phyloP scores from a whole-genome alignment of 768 basidiomycete genomes.

The Dacryopinax spathularia region DNA sequence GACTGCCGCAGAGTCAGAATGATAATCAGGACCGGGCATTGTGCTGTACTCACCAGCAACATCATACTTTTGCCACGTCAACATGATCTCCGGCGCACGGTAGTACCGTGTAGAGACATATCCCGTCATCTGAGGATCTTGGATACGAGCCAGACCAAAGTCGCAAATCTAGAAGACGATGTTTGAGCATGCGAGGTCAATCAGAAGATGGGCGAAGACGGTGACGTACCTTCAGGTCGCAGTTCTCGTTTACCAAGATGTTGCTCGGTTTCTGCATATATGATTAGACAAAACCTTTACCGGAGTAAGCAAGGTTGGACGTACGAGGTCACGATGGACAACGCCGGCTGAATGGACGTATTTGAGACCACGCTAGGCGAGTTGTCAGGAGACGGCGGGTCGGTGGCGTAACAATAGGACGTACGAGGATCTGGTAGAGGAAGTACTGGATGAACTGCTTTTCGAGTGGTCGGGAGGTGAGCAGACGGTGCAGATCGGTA shows the following conservation, averaged over 20 bases:
- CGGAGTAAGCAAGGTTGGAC: slow-evolving; percentile 18
- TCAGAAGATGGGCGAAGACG: slow-evolving; percentile 3
- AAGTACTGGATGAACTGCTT: slow-evolving; percentile 99
- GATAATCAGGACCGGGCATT: too few species aligned
- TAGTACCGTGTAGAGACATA: slow-evolving; percentile 99
- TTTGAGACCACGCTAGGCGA: slow-evolving; percentile 77
- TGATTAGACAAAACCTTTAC: not conserved
- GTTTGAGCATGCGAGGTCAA: not conserved
- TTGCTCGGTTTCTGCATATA: slow-evolving; percentile 85
- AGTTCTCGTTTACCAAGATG: slow-evolving; percentile 99
- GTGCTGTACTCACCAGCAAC: slow-evolving; percentile 63
- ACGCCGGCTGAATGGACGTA: slow-evolving; percentile 99
- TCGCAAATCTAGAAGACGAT: slow-evolving; percentile 70
- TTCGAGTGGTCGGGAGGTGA: slow-evolving; percentile 92
- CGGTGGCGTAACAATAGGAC: slow-evolving; percentile 18
- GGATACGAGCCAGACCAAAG: slow-evolving; percentile 94
- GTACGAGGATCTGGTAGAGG: slow-evolving; percentile 91
- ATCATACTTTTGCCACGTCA: slow-evolving; percentile 99
- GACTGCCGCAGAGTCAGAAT: slow-evolving; percentile 35
- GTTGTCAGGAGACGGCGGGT: slow-evolving; percentile 8
- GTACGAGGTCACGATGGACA: slow-evolving; percentile 86
- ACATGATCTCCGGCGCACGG: slow-evolving; percentile 98
- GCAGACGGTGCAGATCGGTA: slow-evolving; percentile 90
- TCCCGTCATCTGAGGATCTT: slow-evolving; percentile 99
- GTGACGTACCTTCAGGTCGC: slow-evolving; percentile 73